A percentile compares a stretch with the other conserved stretches of the same genome.
Evolutionary conservation across 208 protist genomes (phyloP).

Genomic region (Angomonas desouzai): DNA sequence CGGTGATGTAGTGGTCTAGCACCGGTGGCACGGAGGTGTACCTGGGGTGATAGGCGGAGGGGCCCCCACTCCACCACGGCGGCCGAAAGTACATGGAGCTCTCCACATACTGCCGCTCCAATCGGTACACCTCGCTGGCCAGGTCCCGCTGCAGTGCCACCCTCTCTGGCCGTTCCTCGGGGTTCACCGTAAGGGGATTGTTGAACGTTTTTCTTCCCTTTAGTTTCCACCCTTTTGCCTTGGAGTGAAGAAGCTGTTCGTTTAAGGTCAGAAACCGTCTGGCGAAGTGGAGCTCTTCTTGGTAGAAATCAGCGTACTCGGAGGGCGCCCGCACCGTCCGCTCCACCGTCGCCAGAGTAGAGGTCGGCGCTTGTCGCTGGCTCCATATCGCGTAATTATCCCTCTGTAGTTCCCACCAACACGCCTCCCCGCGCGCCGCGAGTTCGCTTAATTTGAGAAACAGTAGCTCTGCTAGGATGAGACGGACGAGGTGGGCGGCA

Average conservation of each 20-base stretch:
- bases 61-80: too few species aligned
- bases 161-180: too few species aligned
- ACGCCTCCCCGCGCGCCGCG: not conserved
- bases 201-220: not conserved
- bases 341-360: constrained; percentile 25
- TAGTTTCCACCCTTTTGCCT: not conserved
- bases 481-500: not conserved
- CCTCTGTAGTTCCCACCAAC: not conserved
- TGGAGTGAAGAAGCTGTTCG: not conserved
- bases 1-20: too few species aligned
- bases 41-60: too few species aligned
- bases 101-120: too few species aligned
- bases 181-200: not conserved
- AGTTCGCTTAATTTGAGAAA: not conserved
- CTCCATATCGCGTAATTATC: not conserved
- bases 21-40: too few species aligned
- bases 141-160: too few species aligned
- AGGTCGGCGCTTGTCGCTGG: not conserved
- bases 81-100: too few species aligned
- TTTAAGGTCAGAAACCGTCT: constrained; percentile 17
- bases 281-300: constrained; percentile 23
- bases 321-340: constrained; percentile 31
- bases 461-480: not conserved
- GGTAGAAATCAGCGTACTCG: constrained; percentile 23
- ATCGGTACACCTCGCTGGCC: too few species aligned